These are phyloP conservation scores for Hypoxylon perforatum DNA, from an alignment of 495 filamentous ascomycete genomes.

Conservation along the genomic window DNA sequence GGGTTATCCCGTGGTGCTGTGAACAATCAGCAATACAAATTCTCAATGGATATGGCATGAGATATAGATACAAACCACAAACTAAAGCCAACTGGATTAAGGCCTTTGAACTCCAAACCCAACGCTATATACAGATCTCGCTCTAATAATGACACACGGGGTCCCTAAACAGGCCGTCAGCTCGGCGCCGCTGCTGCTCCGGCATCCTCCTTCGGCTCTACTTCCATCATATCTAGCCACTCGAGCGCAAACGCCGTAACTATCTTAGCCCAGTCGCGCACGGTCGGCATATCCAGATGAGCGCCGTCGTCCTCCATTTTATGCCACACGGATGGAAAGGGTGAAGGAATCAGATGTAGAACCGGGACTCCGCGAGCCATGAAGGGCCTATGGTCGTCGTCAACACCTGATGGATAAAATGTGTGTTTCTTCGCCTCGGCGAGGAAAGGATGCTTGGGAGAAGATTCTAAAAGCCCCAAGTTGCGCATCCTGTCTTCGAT, in stretches of 20 bases:
- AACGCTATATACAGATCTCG: neutral
- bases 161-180: neutral
- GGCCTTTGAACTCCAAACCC: conserved; percentile 4
- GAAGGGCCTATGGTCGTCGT: conserved; percentile 94
- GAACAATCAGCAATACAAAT: no score
- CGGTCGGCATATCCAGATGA: conserved; percentile 84
- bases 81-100: conserved; percentile 3
- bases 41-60: no score
- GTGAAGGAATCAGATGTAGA: conserved; percentile 84
- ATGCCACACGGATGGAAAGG: conserved; percentile 92
- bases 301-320: conserved; percentile 82
- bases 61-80: neutral
- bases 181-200: neutral
- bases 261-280: conserved; percentile 88
- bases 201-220: conserved; percentile 52
- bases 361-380: conserved; percentile 85
- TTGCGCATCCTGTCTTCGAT: conserved; percentile 77
- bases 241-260: conserved; percentile 87
- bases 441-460: conserved; percentile 51
- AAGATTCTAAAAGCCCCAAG: conserved; percentile 52
- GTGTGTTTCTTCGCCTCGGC: conserved; percentile 64
- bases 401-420: conserved; percentile 63
- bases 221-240: conserved; percentile 91
- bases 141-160: neutral
- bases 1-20: no score